Percentiles rank a stretch among this genome's conserved stretches.
Evolutionary conservation across 148 eudicot species (phyloP).

Genomic region (Oxyria digyna): DNA sequence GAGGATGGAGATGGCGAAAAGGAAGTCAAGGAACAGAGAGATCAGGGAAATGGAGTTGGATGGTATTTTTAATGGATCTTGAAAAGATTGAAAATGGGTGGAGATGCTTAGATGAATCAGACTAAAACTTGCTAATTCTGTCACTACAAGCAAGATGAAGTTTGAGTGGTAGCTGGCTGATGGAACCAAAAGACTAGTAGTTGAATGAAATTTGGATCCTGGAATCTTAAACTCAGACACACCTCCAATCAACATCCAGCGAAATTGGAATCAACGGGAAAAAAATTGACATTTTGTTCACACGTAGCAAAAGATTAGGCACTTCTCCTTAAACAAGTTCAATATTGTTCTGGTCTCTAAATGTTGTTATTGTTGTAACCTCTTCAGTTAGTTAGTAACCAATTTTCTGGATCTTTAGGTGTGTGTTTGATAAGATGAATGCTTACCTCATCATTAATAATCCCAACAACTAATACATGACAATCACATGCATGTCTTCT

Average conservation of each 20-base stretch:
- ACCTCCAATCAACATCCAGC: background rate
- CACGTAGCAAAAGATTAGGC: background rate
- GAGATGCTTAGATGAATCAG: background rate
- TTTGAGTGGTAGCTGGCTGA: constrained; percentile 7
- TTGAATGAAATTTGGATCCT: constrained; percentile 2
- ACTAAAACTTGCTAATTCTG: background rate
- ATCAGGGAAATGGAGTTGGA: background rate
- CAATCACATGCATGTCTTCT: background rate
- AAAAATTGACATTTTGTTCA: background rate
- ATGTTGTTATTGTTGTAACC: too few species aligned
- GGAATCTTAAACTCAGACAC: background rate
- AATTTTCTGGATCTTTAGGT: background rate
- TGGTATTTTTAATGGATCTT: constrained; percentile 12
- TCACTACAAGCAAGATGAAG: background rate
- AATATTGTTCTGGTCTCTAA: too few species aligned
- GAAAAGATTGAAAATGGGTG: constrained; percentile 6
- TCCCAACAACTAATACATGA: background rate
- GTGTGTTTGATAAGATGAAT: background rate
- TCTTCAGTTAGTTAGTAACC: background rate
- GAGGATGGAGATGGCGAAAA: constrained; percentile 5
- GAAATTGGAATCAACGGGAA: background rate
- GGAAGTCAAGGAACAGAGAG: background rate
- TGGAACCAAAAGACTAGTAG: constrained; percentile 7
- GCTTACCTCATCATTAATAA: background rate
- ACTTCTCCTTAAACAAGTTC: too few species aligned